Evolutionary conservation across 208 protist species (phyloP).

Genomic region (Hexamita inflata): DNA sequence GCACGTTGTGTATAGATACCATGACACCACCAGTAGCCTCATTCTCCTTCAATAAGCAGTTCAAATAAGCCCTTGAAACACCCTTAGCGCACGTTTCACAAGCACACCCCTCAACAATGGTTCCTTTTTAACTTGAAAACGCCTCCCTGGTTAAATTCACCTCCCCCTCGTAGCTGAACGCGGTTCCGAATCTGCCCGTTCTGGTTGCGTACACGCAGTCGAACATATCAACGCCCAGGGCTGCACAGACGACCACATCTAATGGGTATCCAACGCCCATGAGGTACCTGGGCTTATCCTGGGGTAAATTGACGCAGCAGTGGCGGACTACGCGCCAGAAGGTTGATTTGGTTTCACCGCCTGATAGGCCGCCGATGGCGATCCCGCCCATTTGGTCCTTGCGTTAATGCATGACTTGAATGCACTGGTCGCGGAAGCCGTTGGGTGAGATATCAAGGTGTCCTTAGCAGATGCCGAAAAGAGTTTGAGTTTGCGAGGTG

Average conservation of each 20-base stretch:
- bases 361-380: constrained; percentile 90
- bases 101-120: constrained; percentile 60
- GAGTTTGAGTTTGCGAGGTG: constrained; percentile 66
- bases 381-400: constrained; percentile 69
- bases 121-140: constrained; percentile 57
- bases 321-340: constrained; percentile 68
- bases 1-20: constrained; percentile 88
- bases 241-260: constrained; percentile 89
- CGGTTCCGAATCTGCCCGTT: constrained; percentile 82
- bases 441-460: constrained; percentile 54
- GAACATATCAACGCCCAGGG: constrained; percentile 96
- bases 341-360: constrained; percentile 86
- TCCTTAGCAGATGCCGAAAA: constrained; percentile 93
- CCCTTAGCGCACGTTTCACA: constrained; percentile 74
- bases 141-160: constrained; percentile 37
- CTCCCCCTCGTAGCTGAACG: constrained; percentile 62
- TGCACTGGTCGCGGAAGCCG: constrained; percentile 63
- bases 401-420: constrained; percentile 71
- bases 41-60: constrained; percentile 60
- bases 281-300: constrained; percentile 75
- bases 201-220: constrained; percentile 95
- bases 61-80: constrained; percentile 75
- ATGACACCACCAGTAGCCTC: constrained; percentile 68
- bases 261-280: constrained; percentile 96
- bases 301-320: constrained; percentile 62